Evolutionary conservation across 208 protist genomes (phyloP).

Genomic region (Leishmania gerbilli): DNA sequence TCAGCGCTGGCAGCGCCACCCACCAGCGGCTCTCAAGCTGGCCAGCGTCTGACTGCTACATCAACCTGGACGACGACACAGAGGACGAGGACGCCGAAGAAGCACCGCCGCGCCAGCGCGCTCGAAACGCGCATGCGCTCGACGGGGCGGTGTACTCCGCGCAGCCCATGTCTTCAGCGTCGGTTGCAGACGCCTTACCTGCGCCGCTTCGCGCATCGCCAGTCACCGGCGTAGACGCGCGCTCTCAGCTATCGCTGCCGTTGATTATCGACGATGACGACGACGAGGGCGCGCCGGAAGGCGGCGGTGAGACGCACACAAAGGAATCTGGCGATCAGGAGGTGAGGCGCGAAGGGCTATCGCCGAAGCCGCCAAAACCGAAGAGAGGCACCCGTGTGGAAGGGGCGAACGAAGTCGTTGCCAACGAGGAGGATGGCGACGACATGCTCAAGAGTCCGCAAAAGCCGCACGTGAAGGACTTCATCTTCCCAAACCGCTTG

Average conservation of each 20-base stretch:
- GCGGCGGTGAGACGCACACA: not conserved
- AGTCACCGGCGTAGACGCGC: not conserved
- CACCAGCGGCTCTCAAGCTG: not conserved
- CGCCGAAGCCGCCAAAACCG: not conserved
- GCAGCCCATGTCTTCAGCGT: not conserved
- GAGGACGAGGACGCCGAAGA: slow-evolving; percentile 15
- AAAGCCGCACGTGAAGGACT: slow-evolving; percentile 21
- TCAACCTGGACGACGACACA: slow-evolving; percentile 22
- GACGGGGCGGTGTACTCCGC: not conserved
- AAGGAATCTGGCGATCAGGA: not conserved
- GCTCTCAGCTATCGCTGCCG: not conserved
- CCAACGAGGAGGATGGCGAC: slow-evolving; percentile 9
- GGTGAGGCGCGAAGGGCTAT: not conserved
- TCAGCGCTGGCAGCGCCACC: not conserved
- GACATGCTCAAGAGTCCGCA: slow-evolving; percentile 2
- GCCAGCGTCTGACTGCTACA: slow-evolving; percentile 6
- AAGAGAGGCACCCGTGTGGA: not conserved
- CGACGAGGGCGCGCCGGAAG: slow-evolving; percentile 4
- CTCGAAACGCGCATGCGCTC: not conserved
- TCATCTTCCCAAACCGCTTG: slow-evolving; percentile 30
- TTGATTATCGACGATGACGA: slow-evolving; percentile 18
- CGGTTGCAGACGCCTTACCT: no score
- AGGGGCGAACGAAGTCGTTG: slow-evolving; percentile 6
- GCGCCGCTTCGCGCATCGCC: not conserved
- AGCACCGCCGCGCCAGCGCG: slow-evolving; percentile 1